Evolutionary conservation across 1,139 yeast species (phyloP).

Genomic region (Yamadazyma atmosphaerica): DNA sequence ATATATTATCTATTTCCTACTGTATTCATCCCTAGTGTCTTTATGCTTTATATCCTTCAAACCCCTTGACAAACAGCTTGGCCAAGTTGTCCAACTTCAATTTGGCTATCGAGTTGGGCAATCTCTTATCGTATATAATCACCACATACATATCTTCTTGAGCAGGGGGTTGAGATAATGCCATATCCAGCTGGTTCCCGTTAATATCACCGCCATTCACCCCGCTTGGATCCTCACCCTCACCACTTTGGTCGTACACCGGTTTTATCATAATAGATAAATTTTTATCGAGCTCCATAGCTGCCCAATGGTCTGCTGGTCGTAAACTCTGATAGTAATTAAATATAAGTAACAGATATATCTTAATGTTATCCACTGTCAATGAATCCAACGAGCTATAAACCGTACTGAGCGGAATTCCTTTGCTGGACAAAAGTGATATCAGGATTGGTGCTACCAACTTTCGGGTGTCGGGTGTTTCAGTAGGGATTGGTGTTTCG

Average conservation of each 20-base stretch:
- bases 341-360: slow-evolving; percentile 46
- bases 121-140: slow-evolving; percentile 11
- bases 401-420: slow-evolving; percentile 44
- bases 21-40: too few species aligned
- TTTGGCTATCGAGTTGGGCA: slow-evolving; percentile 45
- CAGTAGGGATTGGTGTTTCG: slow-evolving; percentile 1
- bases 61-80: slow-evolving; percentile 31
- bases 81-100: slow-evolving; percentile 40
- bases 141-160: slow-evolving; percentile 12
- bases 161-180: not conserved
- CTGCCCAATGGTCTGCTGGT: slow-evolving; percentile 28
- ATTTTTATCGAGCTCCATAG: slow-evolving; percentile 32
- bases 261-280: slow-evolving; percentile 30
- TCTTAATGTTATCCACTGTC: slow-evolving; percentile 43
- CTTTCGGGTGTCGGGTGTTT: slow-evolving; percentile 5
- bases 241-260: slow-evolving; percentile 10
- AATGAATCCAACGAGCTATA: slow-evolving; percentile 19
- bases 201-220: too few species aligned
- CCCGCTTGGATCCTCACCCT: not conserved
- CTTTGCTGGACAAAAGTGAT: slow-evolving; percentile 43
- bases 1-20: not conserved
- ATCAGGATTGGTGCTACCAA: slow-evolving; percentile 33
- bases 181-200: not conserved
- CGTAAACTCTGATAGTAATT: slow-evolving; percentile 22
- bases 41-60: slow-evolving; percentile 25